Evolutionary conservation across 306 rosid genomes (phyloP).

Genomic region (Potentilla sterilis): DNA sequence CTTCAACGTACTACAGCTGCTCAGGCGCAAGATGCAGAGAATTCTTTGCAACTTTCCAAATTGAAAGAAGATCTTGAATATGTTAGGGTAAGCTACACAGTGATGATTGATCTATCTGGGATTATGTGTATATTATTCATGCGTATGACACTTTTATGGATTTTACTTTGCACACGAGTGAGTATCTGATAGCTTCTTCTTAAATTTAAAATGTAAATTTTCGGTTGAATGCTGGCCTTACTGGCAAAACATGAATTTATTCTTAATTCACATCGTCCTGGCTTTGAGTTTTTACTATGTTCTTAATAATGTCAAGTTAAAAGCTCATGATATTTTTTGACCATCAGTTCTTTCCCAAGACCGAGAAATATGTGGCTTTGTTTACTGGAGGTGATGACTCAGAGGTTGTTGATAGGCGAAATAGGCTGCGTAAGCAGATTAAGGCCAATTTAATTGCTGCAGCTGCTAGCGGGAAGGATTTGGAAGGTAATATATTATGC

Average conservation of each 20-base stretch:
- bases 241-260: neutral
- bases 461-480: constrained; percentile 91
- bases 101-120: constrained; percentile 11
- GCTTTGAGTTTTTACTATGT: constrained; percentile 1
- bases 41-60: constrained; percentile 63
- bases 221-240: neutral
- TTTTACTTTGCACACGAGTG: neutral
- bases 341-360: constrained; percentile 95
- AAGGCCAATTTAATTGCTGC: constrained; percentile 76
- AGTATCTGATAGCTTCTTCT: neutral
- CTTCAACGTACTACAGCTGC: constrained; percentile 69
- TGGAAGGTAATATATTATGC: constrained; percentile 59
- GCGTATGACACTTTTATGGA: neutral
- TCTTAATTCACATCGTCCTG: neutral
- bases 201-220: neutral
- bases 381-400: constrained; percentile 69
- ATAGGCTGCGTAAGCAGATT: constrained; percentile 76
- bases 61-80: constrained; percentile 90
- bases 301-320: constrained; percentile 19
- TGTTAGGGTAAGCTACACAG: constrained; percentile 58
- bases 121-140: neutral
- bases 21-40: constrained; percentile 57
- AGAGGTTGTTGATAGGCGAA: constrained; percentile 64
- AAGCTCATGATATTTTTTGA: constrained; percentile 19
- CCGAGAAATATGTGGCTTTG: constrained; percentile 83